These are phyloP conservation scores for Boletellus sp. DNA, from an alignment of 1,284 basidiomycete genomes.

Conservation along the genomic window DNA sequence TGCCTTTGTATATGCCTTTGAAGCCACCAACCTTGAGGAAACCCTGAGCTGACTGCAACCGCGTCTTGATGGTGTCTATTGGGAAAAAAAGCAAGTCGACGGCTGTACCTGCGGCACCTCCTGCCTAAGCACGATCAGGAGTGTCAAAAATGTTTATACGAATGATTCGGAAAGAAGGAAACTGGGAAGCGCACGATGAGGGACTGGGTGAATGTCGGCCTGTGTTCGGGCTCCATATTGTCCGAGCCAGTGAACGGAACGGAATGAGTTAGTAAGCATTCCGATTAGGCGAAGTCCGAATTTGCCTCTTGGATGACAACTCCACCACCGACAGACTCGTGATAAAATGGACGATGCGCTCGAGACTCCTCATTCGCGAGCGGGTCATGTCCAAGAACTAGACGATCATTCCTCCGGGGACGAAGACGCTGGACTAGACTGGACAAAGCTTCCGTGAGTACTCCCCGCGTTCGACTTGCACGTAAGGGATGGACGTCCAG, in stretches of 20 bases:
- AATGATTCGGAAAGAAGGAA: constrained; percentile 7
- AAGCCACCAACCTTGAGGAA: constrained; percentile 89
- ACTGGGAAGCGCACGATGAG: constrained; percentile 31
- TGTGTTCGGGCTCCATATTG: constrained; percentile 28
- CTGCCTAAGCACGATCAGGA: constrained; percentile 52
- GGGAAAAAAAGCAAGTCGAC: constrained; percentile 96
- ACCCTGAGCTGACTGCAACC: constrained; percentile 86
- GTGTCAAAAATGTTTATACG: constrained; percentile 11
- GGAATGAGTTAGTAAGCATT: not conserved
- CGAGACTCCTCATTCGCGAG: constrained; percentile 38
- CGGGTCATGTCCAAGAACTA: constrained; percentile 15
- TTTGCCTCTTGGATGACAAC: not conserved
- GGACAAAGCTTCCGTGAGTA: constrained; percentile 50
- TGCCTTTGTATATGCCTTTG: constrained; percentile 87
- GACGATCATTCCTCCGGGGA: constrained; percentile 45
- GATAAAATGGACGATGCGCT: constrained; percentile 47
- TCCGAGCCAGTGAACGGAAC: constrained; percentile 8
- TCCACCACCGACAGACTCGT: not conserved
- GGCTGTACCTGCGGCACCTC: constrained; percentile 82
- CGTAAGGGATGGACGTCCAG: constrained; percentile 1
- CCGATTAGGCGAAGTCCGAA: not conserved
- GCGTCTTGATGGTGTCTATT: constrained; percentile 94
- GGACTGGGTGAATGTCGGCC: constrained; percentile 36
- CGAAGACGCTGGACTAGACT: constrained; percentile 57
- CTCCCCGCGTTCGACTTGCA: not conserved